Percentiles rank a stretch among this genome's conserved stretches.
Evolutionary conservation across 2,329 filamentous ascomycete species (phyloP).

Genomic region (Acarospora socialis): DNA sequence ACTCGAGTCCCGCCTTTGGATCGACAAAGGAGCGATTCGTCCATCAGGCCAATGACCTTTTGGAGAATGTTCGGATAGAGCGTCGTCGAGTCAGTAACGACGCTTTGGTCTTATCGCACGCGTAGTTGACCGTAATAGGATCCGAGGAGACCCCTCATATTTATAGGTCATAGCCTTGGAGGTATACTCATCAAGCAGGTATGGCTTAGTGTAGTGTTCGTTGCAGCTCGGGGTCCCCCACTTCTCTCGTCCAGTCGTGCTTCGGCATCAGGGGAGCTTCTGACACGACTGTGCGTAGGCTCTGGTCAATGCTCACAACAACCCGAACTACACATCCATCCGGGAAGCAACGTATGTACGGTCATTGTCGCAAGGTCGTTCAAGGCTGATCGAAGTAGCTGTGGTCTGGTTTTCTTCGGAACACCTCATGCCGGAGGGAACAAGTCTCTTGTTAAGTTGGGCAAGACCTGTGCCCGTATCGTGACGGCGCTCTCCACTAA

Average conservation of each 20-base stretch:
- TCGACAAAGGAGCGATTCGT: slow-evolving; percentile 1
- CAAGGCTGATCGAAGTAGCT: not conserved
- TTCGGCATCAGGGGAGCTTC: too few relatives aligned
- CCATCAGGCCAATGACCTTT: slow-evolving; percentile 5
- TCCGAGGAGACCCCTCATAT: slow-evolving; percentile 2
- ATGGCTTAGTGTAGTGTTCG: not conserved
- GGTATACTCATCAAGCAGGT: slow-evolving; percentile 3
- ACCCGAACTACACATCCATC: slow-evolving; percentile 2
- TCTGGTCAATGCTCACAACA: slow-evolving; percentile 6
- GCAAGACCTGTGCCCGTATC: slow-evolving; percentile 1
- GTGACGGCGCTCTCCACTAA: not conserved
- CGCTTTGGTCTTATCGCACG: not conserved
- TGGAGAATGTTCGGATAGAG: slow-evolving; percentile 2
- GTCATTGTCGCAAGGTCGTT: not conserved
- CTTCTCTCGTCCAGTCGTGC: too few relatives aligned
- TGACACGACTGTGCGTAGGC: too few relatives aligned
- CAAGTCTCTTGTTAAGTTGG: not conserved
- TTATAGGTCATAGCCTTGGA: slow-evolving; percentile 7
- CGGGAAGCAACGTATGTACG: not conserved
- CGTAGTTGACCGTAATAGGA: not conserved
- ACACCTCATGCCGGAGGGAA: slow-evolving; percentile 5
- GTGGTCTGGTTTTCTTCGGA: slow-evolving; percentile 5
- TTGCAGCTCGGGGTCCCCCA: too few relatives aligned
- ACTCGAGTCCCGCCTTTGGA: slow-evolving; percentile 4
- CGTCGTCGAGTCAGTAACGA: not conserved